A percentile compares a stretch with the other conserved stretches of the same genome.
Conservation (phyloP, 208 protist genomes). For the Crithidia expoeki region DNA sequence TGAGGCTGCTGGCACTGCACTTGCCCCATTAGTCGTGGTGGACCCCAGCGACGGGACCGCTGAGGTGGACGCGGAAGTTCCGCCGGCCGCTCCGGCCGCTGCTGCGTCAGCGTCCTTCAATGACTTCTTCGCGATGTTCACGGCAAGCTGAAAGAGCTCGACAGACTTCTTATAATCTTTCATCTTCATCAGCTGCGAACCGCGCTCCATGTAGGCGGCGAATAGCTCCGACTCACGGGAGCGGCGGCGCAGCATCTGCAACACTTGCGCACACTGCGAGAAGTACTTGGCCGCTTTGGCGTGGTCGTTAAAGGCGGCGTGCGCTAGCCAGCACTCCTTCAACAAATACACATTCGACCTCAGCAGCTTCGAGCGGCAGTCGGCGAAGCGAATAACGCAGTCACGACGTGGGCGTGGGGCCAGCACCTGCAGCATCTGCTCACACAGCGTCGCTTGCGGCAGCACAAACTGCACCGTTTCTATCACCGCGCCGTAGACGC, state of each 20-base stretch:
- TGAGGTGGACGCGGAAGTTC: constrained; percentile 1
- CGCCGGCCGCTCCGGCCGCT: not conserved
- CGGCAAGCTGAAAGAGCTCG: constrained; percentile 53
- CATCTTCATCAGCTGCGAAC: constrained; percentile 71
- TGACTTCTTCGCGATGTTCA: constrained; percentile 57
- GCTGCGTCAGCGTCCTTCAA: constrained; percentile 29
- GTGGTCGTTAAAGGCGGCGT: constrained; percentile 62
- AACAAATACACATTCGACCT: constrained; percentile 54
- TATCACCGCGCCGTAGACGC: constrained; percentile 59
- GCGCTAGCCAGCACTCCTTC: constrained; percentile 67
- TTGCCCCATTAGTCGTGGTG: constrained; percentile 19
- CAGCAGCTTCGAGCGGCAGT: constrained; percentile 61
- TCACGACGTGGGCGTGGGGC: constrained; percentile 41
- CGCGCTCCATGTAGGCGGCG: constrained; percentile 74
- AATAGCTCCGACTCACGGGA: constrained; percentile 58
- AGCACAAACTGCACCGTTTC: constrained; percentile 82
- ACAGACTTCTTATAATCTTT: constrained; percentile 58
- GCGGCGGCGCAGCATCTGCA: constrained; percentile 47
- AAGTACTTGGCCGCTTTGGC: constrained; percentile 68
- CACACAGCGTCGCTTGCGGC: constrained; percentile 73
- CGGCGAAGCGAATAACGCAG: constrained; percentile 72
- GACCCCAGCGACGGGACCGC: not conserved
- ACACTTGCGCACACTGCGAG: constrained; percentile 54
- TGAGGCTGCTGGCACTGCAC: constrained; percentile 7
- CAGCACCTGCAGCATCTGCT: constrained; percentile 72